Evolutionary conservation across 768 basidiomycete species (phyloP).

Genomic region (Lactarius indigo): DNA sequence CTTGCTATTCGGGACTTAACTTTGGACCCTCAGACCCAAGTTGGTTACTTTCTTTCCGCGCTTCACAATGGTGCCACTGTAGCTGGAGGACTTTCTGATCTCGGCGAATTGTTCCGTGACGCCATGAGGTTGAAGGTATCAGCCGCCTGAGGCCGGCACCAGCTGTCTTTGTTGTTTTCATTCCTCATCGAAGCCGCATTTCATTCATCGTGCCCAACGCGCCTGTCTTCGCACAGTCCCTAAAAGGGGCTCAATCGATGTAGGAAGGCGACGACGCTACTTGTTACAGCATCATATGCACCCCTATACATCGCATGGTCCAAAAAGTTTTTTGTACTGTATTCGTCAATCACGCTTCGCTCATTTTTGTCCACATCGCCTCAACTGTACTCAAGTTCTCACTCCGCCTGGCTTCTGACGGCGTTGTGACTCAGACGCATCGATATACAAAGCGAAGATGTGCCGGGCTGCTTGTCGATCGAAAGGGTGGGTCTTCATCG

Average conservation of each 20-base stretch:
- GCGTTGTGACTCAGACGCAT: not conserved
- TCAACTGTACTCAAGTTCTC: not conserved
- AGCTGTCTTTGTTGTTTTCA: not conserved
- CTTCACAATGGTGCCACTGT: not conserved
- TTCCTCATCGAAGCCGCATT: not conserved
- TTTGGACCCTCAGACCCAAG: not conserved
- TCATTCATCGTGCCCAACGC: not conserved
- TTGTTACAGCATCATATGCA: slow-evolving; percentile 58
- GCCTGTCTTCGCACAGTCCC: not conserved
- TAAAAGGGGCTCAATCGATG: slow-evolving; percentile 41
- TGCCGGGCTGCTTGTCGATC: not conserved
- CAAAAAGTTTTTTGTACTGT: slow-evolving; percentile 39
- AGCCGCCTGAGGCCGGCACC: not conserved
- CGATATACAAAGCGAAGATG: not conserved
- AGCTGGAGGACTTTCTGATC: not conserved
- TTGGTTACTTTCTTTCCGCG: not conserved
- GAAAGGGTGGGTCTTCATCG: not conserved
- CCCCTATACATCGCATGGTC: slow-evolving; percentile 57
- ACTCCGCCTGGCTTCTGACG: not conserved
- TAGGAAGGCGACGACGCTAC: slow-evolving; percentile 71
- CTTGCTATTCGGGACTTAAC: not conserved
- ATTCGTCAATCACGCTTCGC: slow-evolving; percentile 33
- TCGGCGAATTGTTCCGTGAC: not conserved
- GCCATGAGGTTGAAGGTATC: not conserved
- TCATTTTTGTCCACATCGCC: not conserved